phyloP scores from a whole-genome alignment of 2,329 filamentous ascomycete genomes.

The Paramyrothecium roridum region DNA sequence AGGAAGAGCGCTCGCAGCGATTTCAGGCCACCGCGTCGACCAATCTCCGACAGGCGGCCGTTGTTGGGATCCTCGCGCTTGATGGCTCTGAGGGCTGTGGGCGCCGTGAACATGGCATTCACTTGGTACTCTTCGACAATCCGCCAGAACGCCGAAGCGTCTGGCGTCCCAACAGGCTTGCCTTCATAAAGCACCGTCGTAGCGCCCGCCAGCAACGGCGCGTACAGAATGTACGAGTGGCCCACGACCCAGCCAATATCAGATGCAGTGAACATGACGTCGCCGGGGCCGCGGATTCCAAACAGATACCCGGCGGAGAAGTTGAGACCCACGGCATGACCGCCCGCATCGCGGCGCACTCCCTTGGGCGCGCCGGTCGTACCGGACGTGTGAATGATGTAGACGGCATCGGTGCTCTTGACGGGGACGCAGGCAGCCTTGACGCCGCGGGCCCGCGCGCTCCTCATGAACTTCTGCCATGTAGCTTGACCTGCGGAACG shows the following conservation, averaged over 20 bases:
- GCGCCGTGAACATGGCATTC: conserved; percentile 81
- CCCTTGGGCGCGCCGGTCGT: conserved; percentile 84
- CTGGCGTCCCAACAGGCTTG: conserved; percentile 87
- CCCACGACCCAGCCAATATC: conserved; percentile 81
- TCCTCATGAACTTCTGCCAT: conserved; percentile 76
- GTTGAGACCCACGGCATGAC: conserved; percentile 81
- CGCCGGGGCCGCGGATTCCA: conserved; percentile 76
- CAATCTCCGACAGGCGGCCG: conserved; percentile 58
- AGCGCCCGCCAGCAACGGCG: conserved; percentile 78
- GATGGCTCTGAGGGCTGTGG: conserved; percentile 83
- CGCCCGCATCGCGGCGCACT: conserved; percentile 77
- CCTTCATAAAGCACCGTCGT: conserved; percentile 88
- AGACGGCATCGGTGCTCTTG: conserved; percentile 74
- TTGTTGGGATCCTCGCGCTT: conserved; percentile 81
- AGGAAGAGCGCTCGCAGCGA: conserved; percentile 75
- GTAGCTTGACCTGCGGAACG: conserved; percentile 67
- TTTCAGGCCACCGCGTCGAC: conserved; percentile 66
- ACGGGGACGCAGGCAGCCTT: conserved; percentile 75
- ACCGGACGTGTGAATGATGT: conserved; percentile 86
- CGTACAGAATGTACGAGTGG: conserved; percentile 84
- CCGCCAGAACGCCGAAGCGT: conserved; percentile 85
- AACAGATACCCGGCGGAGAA: conserved; percentile 82
- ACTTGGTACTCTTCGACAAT: conserved; percentile 82
- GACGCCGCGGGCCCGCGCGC: conserved; percentile 63
- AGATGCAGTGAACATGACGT: conserved; percentile 70